Evolutionary conservation across 2,329 filamentous ascomycete species (phyloP).

Genomic region (Fulvia fulva): DNA sequence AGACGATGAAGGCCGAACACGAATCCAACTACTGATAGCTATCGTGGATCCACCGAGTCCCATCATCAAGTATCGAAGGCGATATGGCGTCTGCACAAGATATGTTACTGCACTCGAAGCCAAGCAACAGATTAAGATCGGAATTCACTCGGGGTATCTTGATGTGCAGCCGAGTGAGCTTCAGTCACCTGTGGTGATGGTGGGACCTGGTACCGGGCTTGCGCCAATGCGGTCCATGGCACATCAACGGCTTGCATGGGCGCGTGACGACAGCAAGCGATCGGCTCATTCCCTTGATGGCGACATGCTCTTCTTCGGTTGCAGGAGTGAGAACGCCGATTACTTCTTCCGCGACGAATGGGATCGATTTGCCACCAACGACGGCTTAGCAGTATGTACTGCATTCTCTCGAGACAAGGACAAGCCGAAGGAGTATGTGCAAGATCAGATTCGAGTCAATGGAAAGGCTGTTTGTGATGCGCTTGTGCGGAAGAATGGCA

Average conservation of each 20-base stretch:
- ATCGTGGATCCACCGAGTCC: slow-evolving; percentile 43
- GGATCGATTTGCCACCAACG: slow-evolving; percentile 43
- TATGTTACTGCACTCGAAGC: slow-evolving; percentile 67
- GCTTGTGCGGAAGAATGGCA: slow-evolving; percentile 50
- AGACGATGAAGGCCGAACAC: slow-evolving; percentile 22
- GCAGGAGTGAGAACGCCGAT: slow-evolving; percentile 69
- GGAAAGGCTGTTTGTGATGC: slow-evolving; percentile 47
- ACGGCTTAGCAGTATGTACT: slow-evolving; percentile 53
- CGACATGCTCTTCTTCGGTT: slow-evolving; percentile 74
- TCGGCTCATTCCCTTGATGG: slow-evolving; percentile 17
- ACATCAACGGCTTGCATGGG: slow-evolving; percentile 60
- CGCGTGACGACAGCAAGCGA: slow-evolving; percentile 18
- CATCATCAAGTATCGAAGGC: slow-evolving; percentile 85
- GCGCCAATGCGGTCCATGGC: slow-evolving; percentile 79
- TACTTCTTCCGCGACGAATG: slow-evolving; percentile 82
- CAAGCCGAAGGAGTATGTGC: slow-evolving; percentile 62
- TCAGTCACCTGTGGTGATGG: slow-evolving; percentile 63
- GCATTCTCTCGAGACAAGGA: slow-evolving; percentile 71
- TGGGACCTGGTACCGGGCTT: slow-evolving; percentile 82
- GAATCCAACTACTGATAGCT: slow-evolving; percentile 35
- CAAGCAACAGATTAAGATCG: slow-evolving; percentile 58
- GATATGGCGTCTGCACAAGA: slow-evolving; percentile 84
- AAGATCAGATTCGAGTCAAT: slow-evolving; percentile 57
- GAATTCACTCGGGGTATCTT: slow-evolving; percentile 52
- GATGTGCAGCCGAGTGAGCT: slow-evolving; percentile 47